Conservation (phyloP, 1,139 yeast species). For the Candida sp. region DNA sequence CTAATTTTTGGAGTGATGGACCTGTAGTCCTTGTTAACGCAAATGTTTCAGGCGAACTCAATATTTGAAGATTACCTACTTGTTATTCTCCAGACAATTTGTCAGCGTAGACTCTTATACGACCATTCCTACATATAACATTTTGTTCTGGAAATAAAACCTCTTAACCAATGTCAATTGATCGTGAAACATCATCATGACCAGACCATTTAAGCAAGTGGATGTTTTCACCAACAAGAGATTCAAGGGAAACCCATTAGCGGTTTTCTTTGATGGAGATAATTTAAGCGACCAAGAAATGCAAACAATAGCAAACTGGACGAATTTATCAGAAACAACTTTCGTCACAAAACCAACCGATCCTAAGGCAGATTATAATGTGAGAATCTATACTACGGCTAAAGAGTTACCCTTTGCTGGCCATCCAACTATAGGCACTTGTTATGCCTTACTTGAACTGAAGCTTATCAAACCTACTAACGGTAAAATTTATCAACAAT, state of each 20-base stretch:
- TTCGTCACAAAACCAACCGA: slow-evolving; percentile 38
- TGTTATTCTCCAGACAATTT: no score
- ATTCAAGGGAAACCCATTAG: slow-evolving; percentile 54
- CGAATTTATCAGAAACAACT: slow-evolving; percentile 55
- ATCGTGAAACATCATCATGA: no score
- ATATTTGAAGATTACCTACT: no score
- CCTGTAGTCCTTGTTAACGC: no score
- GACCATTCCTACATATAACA: no score
- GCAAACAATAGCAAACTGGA: slow-evolving; percentile 51
- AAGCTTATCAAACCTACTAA: slow-evolving; percentile 18
- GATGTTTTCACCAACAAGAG: slow-evolving; percentile 46
- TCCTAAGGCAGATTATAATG: slow-evolving; percentile 36
- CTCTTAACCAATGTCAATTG: no score
- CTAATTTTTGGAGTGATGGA: no score
- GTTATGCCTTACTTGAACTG: slow-evolving; percentile 37
- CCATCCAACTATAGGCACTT: slow-evolving; percentile 56
- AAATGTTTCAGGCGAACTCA: no score
- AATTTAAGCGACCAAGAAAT: slow-evolving; percentile 30
- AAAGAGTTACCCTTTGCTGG: slow-evolving; percentile 57
- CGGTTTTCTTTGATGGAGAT: slow-evolving; percentile 42
- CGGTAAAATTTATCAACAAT: slow-evolving; percentile 36
- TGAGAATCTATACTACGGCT: slow-evolving; percentile 46
- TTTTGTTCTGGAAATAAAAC: no score
- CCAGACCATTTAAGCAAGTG: slow-evolving; percentile 36
- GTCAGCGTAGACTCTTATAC: no score